Evolutionary conservation across 1,284 basidiomycete genomes (phyloP), one percentile per base, ranked within the genome.

Genomic region (Sphagnurus paluster): DNA sequence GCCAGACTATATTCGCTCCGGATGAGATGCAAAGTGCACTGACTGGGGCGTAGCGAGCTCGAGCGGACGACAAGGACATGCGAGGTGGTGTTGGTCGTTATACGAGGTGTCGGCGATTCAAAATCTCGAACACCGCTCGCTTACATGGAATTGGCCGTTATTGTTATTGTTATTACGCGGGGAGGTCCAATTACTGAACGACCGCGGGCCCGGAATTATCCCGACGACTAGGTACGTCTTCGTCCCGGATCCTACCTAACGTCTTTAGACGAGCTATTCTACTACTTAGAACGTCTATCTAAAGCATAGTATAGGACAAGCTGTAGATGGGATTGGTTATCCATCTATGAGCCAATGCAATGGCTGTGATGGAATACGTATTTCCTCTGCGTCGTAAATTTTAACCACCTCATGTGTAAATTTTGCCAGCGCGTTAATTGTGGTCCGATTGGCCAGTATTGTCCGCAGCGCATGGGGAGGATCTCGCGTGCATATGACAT

Each of bases 151-250:
- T 14, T 30, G 3, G 14, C 28, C 14, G 7, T 30, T 30, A 30
- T 30, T 30, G 28, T 30, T 30, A 30, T 30, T 30, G 28, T 30
- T 30, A 37, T 37, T 37, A 37, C 16, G 35, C 35, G 35, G 35
- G 9, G 35, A 20, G 35, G 35, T 37, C 35, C 35, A 37, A 37
- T 37, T 37, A 19, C 35, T 37, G 35, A 37, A 37, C 35, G 21
- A 37, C 35, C 35, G 35, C 16, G 35, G 10, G 19, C 35, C 28
- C 28, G 7, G 28, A 36, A 36, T 36, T 36, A 36, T 36, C 34
- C 35, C 16, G 35, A 37, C 7, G 35, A 20, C 8, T 20, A 37
- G 23, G 35, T 37, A 37, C 35, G 17, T 20, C 35, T 20, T 37
- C 16, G 35, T 37, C 16, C 35, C 35, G 35, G 35, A 37, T 37